Base-by-base conservation (phyloP, 2,329 filamentous ascomycete genomes). In the Neonectria sp. region DNA sequence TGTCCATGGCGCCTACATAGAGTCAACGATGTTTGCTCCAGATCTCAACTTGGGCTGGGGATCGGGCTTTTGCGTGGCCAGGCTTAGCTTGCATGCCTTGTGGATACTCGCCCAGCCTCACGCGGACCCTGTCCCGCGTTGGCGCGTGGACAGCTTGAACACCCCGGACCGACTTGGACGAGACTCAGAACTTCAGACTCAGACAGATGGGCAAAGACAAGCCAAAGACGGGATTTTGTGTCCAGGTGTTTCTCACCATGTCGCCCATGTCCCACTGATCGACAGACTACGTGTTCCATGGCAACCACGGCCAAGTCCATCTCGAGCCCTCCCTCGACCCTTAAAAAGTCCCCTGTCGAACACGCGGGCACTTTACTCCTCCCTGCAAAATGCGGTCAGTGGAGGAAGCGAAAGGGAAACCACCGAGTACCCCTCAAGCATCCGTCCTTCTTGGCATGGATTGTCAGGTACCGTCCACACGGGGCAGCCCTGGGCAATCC, bases 41-140 rank as follows among this genome's bases (percentile, higher is more conserved):
- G 73, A 75, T 75, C 73, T 75, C 52, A 71, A 67, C 33, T 71
- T 73, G 51, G 68, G 69, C 70, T 69, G 68, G 73, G 69, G 70
- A 75, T 75, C 64, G 67, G 37, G 52, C 49, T 13, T 56, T 25
- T 60, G 25, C 43, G 45, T 45, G 45, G 33, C 6, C 48, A 12
- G 51, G 35, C 48, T 57, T 49, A 45, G 57, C 40, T 45, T 46
- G 31, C 55, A 59, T 57, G 63, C 57, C 63, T 53, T 65, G 63
- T 65, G 63, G 63, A 46, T 43, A 37, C 12, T n/a, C n/a, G n/a
- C 45, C 63, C 63, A 65, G 57, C 63, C 57, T 65, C 63, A 61
- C 21, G 35, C 33, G 56, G 24, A 7, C 60, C 51, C 45, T 45
- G 12, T 21, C 55, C 35, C 43, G 29, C 52, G 56, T 60, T 60